Conservation (phyloP, 139 green algal genomes). For the Gonium pectorale region DNA sequence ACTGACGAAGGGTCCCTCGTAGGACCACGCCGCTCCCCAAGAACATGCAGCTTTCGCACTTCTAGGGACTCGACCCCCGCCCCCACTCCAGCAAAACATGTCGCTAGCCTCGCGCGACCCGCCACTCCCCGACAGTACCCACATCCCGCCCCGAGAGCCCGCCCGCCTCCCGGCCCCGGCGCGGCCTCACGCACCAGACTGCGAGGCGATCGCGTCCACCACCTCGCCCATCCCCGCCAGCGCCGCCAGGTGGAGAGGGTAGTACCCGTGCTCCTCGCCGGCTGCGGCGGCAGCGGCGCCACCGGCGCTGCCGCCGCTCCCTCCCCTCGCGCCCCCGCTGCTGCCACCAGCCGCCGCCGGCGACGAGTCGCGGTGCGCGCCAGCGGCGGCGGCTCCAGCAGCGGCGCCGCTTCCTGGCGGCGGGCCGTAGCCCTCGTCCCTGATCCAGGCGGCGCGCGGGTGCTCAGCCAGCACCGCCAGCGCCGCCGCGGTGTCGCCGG, state of each 20-base stretch:
- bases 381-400: neutral
- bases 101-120: too few species aligned
- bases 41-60: too few species aligned
- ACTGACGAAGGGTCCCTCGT: too few species aligned
- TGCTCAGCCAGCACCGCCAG: slow-evolving; percentile 36
- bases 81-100: too few species aligned
- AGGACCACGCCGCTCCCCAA: too few species aligned
- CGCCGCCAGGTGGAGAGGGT: slow-evolving; percentile 38
- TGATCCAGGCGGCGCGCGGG: slow-evolving; percentile 31
- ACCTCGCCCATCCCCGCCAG: slow-evolving; percentile 17
- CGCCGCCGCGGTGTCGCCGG: slow-evolving; percentile 7
- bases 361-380: too few species aligned
- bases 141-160: too few species aligned
- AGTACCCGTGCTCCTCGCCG: neutral
- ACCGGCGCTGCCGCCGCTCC: neutral
- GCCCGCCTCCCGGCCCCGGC: too few species aligned
- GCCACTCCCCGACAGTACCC: too few species aligned
- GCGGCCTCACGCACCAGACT: slow-evolving; percentile 4
- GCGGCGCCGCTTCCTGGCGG: neutral
- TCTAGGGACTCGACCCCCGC: too few species aligned
- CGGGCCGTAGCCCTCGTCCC: neutral
- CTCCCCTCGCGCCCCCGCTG: neutral
- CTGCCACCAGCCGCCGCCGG: neutral
- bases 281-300: neutral
- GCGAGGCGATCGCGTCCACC: neutral